phyloP scores from a whole-genome alignment of 352 stramenopile species.

The Pythium graminicola region DNA sequence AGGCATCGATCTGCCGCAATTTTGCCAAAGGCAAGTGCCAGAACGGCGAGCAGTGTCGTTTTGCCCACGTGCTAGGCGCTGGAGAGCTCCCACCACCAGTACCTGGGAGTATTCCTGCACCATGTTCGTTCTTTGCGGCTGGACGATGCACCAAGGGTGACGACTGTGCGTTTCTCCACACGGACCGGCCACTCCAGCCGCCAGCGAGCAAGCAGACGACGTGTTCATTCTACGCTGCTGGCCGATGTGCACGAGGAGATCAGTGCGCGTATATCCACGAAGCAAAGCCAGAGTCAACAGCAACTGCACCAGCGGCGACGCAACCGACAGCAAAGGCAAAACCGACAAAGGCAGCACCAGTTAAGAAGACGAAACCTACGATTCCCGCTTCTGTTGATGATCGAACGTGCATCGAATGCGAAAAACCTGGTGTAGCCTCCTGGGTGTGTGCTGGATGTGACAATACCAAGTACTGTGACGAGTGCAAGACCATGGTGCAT shows the following conservation, averaged over 20 bases:
- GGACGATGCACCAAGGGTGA: constrained; percentile 47
- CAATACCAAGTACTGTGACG: constrained; percentile 53
- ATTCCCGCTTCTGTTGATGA: too few relatives aligned
- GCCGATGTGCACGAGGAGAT: constrained; percentile 44
- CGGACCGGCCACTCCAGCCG: constrained; percentile 5
- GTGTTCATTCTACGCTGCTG: constrained; percentile 47
- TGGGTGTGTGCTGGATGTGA: constrained; percentile 59
- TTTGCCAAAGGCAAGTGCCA: constrained; percentile 47
- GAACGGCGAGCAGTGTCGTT: constrained; percentile 23
- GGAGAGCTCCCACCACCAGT: constrained; percentile 8
- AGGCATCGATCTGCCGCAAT: constrained; percentile 38
- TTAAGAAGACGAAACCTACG: not conserved
- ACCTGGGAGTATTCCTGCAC: constrained; percentile 18
- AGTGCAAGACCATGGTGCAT: constrained; percentile 51
- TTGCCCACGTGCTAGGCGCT: constrained; percentile 40
- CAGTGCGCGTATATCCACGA: constrained; percentile 44
- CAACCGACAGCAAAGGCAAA: not conserved
- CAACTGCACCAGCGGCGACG: not conserved
- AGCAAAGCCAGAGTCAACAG: not conserved
- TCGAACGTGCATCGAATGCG: constrained; percentile 61
- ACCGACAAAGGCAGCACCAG: not conserved
- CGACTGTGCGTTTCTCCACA: constrained; percentile 44
- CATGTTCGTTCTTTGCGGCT: constrained; percentile 41
- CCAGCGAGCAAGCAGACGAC: constrained; percentile 20
- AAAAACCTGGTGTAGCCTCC: constrained; percentile 32